Percentiles rank a stretch among this genome's conserved stretches.
Evolutionary conservation across 1,284 basidiomycete genomes (phyloP).

Genomic region (Boletus albobrunnescens): DNA sequence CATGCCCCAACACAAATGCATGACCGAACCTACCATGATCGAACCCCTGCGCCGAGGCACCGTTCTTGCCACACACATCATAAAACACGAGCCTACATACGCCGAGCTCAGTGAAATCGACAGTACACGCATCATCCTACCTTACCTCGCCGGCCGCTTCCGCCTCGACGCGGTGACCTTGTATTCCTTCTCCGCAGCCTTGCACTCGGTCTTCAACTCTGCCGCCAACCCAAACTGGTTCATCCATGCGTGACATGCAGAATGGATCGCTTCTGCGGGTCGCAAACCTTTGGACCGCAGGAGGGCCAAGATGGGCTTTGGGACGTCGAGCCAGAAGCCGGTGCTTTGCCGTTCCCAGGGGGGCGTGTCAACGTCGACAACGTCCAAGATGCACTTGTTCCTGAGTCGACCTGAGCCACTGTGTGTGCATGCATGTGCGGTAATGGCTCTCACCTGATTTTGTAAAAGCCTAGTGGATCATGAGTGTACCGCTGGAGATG

Average conservation of each 20-base stretch:
- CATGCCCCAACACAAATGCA: not conserved
- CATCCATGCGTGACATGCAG: constrained; percentile 80
- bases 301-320: constrained; percentile 47
- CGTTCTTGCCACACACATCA: constrained; percentile 68
- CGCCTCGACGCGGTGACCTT: constrained; percentile 53
- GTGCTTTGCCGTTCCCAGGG: constrained; percentile 74
- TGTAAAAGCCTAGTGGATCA: constrained; percentile 47
- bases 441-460: constrained; percentile 50
- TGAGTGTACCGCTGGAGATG: not conserved
- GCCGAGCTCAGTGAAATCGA: not conserved
- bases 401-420: constrained; percentile 35
- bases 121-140: constrained; percentile 27
- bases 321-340: constrained; percentile 86
- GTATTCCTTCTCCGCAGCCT: constrained; percentile 76
- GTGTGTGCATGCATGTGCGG: not conserved
- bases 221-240: constrained; percentile 70
- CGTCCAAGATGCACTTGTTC: constrained; percentile 67
- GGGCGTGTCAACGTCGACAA: constrained; percentile 76
- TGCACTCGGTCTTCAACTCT: constrained; percentile 86
- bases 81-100: constrained; percentile 78
- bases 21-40: constrained; percentile 58
- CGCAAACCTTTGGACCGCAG: constrained; percentile 60
- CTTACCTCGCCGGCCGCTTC: constrained; percentile 78
- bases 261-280: constrained; percentile 77
- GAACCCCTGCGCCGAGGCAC: constrained; percentile 77